A percentile compares a stretch with the other conserved stretches of the same genome.
These are phyloP conservation scores for Eudorina sp. DNA, from an alignment of 139 green algal species.

Conservation along the genomic window DNA sequence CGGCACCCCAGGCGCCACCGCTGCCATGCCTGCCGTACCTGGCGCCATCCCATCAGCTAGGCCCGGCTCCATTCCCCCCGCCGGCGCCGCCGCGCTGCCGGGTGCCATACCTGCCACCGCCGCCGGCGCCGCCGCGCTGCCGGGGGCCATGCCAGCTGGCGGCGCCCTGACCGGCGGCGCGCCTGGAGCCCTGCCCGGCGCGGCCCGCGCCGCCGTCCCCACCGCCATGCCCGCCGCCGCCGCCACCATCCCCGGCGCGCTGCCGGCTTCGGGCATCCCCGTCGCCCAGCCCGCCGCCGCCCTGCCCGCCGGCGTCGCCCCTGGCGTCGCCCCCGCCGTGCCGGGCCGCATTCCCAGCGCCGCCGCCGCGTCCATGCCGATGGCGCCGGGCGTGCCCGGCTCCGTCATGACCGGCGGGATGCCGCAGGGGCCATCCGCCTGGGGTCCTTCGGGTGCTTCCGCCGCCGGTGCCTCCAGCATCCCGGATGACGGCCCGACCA, in stretches of 20 bases:
- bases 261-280: too few species aligned
- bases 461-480: background rate
- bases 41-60: background rate
- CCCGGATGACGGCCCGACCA: background rate
- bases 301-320: background rate
- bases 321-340: background rate
- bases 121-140: background rate
- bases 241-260: too few species aligned
- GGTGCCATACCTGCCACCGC: background rate
- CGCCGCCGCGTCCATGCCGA: background rate
- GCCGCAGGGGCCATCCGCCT: background rate
- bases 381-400: background rate
- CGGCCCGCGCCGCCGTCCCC: background rate
- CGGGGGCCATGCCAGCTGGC: background rate
- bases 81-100: background rate
- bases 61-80: background rate
- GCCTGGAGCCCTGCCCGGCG: background rate
- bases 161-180: background rate
- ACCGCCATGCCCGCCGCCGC: too few species aligned
- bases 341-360: too few species aligned
- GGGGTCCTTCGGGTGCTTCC: background rate
- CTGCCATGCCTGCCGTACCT: background rate
- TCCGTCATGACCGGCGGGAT: background rate
- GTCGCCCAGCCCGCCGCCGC: too few species aligned
- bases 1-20: background rate